Evolutionary conservation across 352 stramenopile genomes (phyloP).

Genomic region (Phytophthora pinifolia): DNA sequence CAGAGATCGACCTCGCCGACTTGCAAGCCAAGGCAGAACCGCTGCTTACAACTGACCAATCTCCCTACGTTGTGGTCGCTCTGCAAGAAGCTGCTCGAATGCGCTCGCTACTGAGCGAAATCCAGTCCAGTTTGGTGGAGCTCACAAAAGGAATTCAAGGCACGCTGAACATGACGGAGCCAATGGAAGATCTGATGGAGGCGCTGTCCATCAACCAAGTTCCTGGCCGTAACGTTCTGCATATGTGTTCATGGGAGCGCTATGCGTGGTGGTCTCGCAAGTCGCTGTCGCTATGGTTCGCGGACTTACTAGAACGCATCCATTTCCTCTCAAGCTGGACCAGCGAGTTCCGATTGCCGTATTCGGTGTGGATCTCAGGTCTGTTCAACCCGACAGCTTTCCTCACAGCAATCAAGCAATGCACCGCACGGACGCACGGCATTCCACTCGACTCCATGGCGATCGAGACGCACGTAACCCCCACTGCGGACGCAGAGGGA

Average conservation of each 20-base stretch:
- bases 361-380: constrained; percentile 82
- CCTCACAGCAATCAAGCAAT: constrained; percentile 84
- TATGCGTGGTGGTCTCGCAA: constrained; percentile 88
- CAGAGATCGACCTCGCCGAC: constrained; percentile 55
- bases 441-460: constrained; percentile 92
- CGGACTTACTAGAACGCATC: constrained; percentile 75
- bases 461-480: constrained; percentile 94
- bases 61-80: constrained; percentile 83
- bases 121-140: constrained; percentile 62
- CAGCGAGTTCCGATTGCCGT: constrained; percentile 63
- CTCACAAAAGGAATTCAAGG: constrained; percentile 83
- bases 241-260: constrained; percentile 76
- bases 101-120: constrained; percentile 63
- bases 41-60: constrained; percentile 59
- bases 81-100: constrained; percentile 81
- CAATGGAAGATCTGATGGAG: constrained; percentile 87
- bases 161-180: constrained; percentile 86
- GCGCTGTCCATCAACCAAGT: constrained; percentile 76
- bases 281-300: constrained; percentile 75
- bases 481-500: constrained; percentile 51
- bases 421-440: constrained; percentile 81
- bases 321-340: constrained; percentile 72
- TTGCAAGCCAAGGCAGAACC: constrained; percentile 57
- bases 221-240: constrained; percentile 67
- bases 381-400: constrained; percentile 87